Base-by-base conservation (phyloP, 169 alveolate species). In the Babesia gibsoni region DNA sequence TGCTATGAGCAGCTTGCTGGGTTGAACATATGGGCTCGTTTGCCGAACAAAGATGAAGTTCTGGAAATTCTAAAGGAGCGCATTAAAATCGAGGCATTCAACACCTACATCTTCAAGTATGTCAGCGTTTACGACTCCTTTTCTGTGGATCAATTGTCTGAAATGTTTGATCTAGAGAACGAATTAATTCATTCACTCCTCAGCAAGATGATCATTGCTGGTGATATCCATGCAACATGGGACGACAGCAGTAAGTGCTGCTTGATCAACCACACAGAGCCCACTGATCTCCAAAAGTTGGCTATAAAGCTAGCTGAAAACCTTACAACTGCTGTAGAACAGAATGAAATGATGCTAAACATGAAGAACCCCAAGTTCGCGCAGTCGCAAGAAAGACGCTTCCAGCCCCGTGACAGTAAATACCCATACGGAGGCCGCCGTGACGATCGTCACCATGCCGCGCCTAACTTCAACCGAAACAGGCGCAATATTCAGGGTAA, bases 21-120 rank as follows among this genome's bases (percentile, higher is more conserved):
- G 14, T 89, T 92, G 27, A 84, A 90, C 36, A 85, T 92, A 27
- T 91, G 97, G 96, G 77, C 72, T n/a, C 84, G 85, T 63, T 64
- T 93, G 89, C 86, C 86, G 32, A 91, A 91, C 67, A 69, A 80
- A 33, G 97, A 93, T n/a, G 79, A 78, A 67, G 92, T 92, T 46
- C 90, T 92, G 54, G 90, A 72, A 42, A 89, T 86, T 75, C 73
- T 95, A 53, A 78, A 82, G 69, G 91, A 90, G 58, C 90, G 84
- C 68, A 87, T 97, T 61, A 96, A 97, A 89, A 92, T 91, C 59
- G 97, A 94, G 63, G 98, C 98, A 20, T 67, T 95, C 73, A 86
- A 96, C 54, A 93, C 98, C 42, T 96, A 87, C 94, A 81, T 95
- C 43, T 92, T 93, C 87, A 91, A 93, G 43, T 91, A 89, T 70